Percentiles rank a stretch among this genome's conserved stretches.
Conservation (phyloP, 345 rosid genomes). For the Camelina laxa region DNA sequence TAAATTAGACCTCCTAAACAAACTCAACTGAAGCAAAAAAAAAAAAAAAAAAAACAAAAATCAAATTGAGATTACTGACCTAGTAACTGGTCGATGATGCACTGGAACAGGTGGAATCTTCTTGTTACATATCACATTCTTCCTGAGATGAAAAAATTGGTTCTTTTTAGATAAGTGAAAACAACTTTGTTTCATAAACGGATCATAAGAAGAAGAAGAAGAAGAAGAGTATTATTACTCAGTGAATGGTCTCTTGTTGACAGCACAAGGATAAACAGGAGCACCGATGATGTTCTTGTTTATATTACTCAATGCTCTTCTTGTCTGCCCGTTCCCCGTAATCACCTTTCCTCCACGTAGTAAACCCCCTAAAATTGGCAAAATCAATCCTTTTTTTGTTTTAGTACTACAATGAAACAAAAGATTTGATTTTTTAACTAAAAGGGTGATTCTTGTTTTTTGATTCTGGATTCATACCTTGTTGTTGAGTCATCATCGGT, state of each 20-base stretch:
- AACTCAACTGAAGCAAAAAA: conserved; percentile 4
- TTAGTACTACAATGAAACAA: conserved; percentile 21
- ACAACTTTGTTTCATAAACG: neutral
- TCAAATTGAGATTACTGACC: conserved; percentile 42
- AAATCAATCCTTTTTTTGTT: neutral
- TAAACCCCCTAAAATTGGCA: conserved; percentile 52
- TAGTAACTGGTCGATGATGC: conserved; percentile 86
- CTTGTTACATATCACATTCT: conserved; percentile 53
- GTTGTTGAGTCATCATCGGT: conserved; percentile 52
- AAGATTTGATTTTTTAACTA: neutral
- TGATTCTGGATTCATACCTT: conserved; percentile 47
- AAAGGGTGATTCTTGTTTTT: neutral
- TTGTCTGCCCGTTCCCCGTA: conserved; percentile 51
- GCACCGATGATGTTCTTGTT: conserved; percentile 70
- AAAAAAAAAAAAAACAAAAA: no score
- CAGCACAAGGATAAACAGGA: conserved; percentile 69
- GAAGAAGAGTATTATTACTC: conserved; percentile 49
- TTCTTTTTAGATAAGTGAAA: neutral
- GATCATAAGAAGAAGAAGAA: neutral
- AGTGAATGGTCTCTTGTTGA: conserved; percentile 62
- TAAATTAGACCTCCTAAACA: neutral
- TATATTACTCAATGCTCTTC: conserved; percentile 76
- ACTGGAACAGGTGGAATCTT: conserved; percentile 58
- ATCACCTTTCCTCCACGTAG: conserved; percentile 60
- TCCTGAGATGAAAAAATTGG: conserved; percentile 43